A percentile compares a stretch with the other conserved stretches of the same genome.
Evolutionary conservation across 2,329 filamentous ascomycete genomes (phyloP).

Genomic region (Fusarium udum): DNA sequence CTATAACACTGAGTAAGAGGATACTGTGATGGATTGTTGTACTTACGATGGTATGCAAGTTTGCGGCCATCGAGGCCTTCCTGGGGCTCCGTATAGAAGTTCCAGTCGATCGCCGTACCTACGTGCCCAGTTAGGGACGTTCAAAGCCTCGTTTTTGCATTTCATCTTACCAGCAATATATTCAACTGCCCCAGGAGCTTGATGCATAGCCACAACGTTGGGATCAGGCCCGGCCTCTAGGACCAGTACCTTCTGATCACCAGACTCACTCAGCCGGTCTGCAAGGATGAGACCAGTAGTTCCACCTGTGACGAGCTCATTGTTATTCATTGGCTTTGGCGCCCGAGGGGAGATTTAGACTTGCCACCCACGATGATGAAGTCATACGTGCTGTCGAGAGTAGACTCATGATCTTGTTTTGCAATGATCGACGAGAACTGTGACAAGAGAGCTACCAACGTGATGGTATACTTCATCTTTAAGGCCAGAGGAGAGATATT

Average conservation of each 20-base stretch:
- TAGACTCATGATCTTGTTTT: background rate
- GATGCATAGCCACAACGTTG: background rate
- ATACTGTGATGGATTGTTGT: fast-evolving
- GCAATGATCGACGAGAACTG: background rate
- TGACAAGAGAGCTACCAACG: background rate
- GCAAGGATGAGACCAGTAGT: slow-evolving; percentile 10
- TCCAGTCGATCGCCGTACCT: slow-evolving; percentile 9
- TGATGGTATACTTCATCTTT: background rate
- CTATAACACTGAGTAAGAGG: background rate
- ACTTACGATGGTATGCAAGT: slow-evolving; percentile 11
- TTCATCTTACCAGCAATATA: background rate
- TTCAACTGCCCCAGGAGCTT: background rate
- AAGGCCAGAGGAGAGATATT: too few relatives aligned
- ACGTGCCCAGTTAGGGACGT: fast-evolving
- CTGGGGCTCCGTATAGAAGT: slow-evolving; percentile 3
- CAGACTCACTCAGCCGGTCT: slow-evolving; percentile 16
- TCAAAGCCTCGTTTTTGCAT: fast-evolving
- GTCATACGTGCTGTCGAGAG: background rate
- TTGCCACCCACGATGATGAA: slow-evolving; percentile 13
- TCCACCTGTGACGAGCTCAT: background rate
- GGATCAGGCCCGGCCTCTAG: slow-evolving; percentile 13
- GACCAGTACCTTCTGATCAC: slow-evolving; percentile 3
- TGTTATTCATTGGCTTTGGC: fast-evolving
- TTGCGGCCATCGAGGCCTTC: slow-evolving; percentile 7
- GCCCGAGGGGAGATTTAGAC: fast-evolving